Conservation (phyloP, 2,329 filamentous ascomycete species). For the Cladosporium oxysporum region DNA sequence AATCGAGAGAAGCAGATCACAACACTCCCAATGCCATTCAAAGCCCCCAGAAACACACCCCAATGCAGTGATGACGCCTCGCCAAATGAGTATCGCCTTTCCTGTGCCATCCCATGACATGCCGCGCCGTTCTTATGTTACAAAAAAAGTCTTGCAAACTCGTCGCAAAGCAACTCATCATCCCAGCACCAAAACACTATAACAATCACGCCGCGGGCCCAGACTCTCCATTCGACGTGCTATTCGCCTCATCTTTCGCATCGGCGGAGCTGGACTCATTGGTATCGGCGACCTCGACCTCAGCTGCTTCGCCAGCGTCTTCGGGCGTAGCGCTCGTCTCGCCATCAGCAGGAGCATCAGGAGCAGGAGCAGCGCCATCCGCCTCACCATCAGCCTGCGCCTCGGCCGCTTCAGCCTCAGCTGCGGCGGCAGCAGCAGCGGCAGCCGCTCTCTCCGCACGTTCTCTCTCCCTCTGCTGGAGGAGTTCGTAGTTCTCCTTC, state of each 20-base stretch:
- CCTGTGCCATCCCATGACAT: neutral
- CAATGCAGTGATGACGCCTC: neutral
- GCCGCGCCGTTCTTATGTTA: neutral
- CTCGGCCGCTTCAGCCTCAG: slow-evolving; percentile 31
- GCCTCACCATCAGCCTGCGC: slow-evolving; percentile 28
- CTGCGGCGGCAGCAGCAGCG: slow-evolving; percentile 36
- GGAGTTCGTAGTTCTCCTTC: slow-evolving; percentile 67
- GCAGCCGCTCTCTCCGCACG: slow-evolving; percentile 48
- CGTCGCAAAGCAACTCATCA: neutral
- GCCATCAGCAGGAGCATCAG: slow-evolving; percentile 29
- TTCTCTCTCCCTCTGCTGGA: slow-evolving; percentile 49
- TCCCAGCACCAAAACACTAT: neutral
- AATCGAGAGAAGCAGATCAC: neutral
- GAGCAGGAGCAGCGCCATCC: slow-evolving; percentile 35
- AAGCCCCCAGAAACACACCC: neutral
- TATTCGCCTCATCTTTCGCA: slow-evolving; percentile 32
- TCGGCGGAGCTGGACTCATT: slow-evolving; percentile 35
- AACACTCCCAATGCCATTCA: neutral
- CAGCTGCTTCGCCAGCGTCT: slow-evolving; percentile 23
- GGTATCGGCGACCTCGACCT: slow-evolving; percentile 23
- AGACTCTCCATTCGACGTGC: slow-evolving; percentile 16
- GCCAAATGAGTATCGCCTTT: neutral
- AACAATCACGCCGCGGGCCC: neutral
- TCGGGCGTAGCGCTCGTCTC: slow-evolving; percentile 19
- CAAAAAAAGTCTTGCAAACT: neutral